Evolutionary conservation across 768 basidiomycete genomes (phyloP).

Genomic region (Multifurca ochricompacta): DNA sequence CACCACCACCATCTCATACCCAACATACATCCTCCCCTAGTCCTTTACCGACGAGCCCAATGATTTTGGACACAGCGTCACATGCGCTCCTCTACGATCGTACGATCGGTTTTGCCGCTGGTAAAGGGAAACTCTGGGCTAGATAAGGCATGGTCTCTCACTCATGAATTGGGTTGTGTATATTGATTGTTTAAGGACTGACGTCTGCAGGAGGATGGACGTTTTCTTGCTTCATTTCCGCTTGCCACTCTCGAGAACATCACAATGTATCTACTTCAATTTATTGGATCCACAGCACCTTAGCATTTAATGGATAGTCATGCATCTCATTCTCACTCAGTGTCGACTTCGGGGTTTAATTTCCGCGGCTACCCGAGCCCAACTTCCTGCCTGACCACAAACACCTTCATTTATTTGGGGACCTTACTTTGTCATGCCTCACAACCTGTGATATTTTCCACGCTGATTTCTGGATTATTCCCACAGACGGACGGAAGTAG

Average conservation of each 20-base stretch:
- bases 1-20: too few species aligned
- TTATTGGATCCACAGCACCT: conserved; percentile 4
- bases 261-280: conserved; percentile 15
- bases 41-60: not conserved
- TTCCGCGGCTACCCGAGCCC: conserved; percentile 6
- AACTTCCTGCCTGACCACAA: conserved; percentile 1
- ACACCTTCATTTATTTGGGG: not conserved
- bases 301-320: conserved; percentile 3
- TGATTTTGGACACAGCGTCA: not conserved
- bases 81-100: not conserved
- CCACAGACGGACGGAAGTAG: conserved; percentile 10
- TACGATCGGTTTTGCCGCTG: not conserved
- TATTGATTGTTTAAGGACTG: conserved; percentile 1
- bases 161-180: not conserved
- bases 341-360: conserved; percentile 8
- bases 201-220: conserved; percentile 8
- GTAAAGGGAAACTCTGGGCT: not conserved
- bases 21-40: not conserved
- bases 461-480: conserved; percentile 5
- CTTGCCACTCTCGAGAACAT: conserved; percentile 12
- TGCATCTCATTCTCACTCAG: conserved; percentile 1
- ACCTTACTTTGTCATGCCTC: not conserved
- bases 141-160: not conserved
- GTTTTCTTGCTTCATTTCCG: conserved; percentile 16
- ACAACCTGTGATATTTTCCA: conserved; percentile 5